These are phyloP conservation scores for Glycine soja DNA, from an alignment of 306 rosid species.

Conservation along the genomic window DNA sequence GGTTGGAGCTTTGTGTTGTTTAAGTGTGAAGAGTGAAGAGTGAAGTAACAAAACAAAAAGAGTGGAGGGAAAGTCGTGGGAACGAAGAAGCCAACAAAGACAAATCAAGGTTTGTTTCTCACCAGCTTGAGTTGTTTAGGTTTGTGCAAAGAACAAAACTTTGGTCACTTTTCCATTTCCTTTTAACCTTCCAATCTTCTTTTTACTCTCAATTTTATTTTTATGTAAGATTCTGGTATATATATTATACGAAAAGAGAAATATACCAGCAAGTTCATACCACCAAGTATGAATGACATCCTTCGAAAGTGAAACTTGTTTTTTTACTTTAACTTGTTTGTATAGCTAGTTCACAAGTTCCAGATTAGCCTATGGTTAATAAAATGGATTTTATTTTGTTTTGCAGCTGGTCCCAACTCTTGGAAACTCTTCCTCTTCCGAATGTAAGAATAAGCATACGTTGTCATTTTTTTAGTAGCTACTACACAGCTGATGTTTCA, in stretches of 20 bases:
- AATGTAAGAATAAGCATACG: slow-evolving; percentile 68
- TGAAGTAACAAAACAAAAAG: too few species aligned
- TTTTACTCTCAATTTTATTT: neutral
- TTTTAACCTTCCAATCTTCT: slow-evolving; percentile 49
- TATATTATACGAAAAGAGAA: slow-evolving; percentile 4
- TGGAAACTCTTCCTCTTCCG: slow-evolving; percentile 97
- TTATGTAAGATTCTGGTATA: slow-evolving; percentile 38
- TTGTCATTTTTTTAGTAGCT: slow-evolving; percentile 39
- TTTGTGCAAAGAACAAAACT: slow-evolving; percentile 62
- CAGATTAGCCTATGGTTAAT: slow-evolving; percentile 45
- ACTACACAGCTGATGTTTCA: slow-evolving; percentile 34
- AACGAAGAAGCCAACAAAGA: slow-evolving; percentile 52
- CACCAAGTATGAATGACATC: slow-evolving; percentile 44
- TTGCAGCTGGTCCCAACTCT: slow-evolving; percentile 96
- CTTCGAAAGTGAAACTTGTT: slow-evolving; percentile 30
- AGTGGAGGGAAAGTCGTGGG: slow-evolving; percentile 70
- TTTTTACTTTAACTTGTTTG: slow-evolving; percentile 36
- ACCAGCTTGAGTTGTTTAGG: slow-evolving; percentile 58
- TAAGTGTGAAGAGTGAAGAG: too few species aligned
- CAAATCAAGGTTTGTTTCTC: slow-evolving; percentile 60
- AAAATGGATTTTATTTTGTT: slow-evolving; percentile 51
- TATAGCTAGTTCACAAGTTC: slow-evolving; percentile 39
- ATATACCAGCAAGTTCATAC: slow-evolving; percentile 42
- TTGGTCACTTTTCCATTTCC: slow-evolving; percentile 52
- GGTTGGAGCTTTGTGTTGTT: too few species aligned